Evolutionary conservation across 1,284 basidiomycete genomes (phyloP).

Genomic region (Baeospora myosura): DNA sequence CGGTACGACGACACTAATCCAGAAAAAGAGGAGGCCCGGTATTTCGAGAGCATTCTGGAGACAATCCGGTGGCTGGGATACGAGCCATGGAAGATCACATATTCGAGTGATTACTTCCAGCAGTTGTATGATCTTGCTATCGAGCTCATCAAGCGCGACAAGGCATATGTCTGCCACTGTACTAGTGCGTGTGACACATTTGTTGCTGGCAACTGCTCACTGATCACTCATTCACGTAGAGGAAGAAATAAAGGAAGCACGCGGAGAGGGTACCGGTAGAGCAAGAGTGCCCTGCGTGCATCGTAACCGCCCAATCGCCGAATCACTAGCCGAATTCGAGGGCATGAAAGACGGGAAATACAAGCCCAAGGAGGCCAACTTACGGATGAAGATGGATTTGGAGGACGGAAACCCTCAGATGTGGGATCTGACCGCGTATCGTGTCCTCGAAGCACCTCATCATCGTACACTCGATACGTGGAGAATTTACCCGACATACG

Average conservation of each 20-base stretch:
- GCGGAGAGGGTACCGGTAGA: conserved; percentile 80
- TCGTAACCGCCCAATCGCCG: conserved; percentile 75
- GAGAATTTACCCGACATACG: conserved; percentile 96
- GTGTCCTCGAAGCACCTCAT: conserved; percentile 86
- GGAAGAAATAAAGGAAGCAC: conserved; percentile 86
- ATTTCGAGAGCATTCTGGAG: conserved; percentile 96
- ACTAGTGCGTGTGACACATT: conserved; percentile 55
- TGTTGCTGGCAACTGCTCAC: neutral
- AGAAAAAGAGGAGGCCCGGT: conserved; percentile 91
- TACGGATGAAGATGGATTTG: conserved; percentile 98
- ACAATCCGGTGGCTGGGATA: conserved; percentile 95
- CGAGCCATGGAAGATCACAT: conserved; percentile 98
- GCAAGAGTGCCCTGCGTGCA: conserved; percentile 86
- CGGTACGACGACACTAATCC: conserved; percentile 99
- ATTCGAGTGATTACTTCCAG: conserved; percentile 97
- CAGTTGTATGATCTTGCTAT: conserved; percentile 84
- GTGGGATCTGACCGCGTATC: conserved; percentile 99
- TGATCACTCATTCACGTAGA: conserved; percentile 35
- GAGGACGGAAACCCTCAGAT: conserved; percentile 94
- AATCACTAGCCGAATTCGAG: conserved; percentile 85
- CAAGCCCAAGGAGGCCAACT: conserved; percentile 82
- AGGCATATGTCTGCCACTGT: conserved; percentile 95
- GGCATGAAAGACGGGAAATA: conserved; percentile 92
- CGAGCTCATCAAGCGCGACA: conserved; percentile 86
- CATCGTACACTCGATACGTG: conserved; percentile 92